phyloP scores from a whole-genome alignment of 345 rosid genomes.

The Acer campestre region DNA sequence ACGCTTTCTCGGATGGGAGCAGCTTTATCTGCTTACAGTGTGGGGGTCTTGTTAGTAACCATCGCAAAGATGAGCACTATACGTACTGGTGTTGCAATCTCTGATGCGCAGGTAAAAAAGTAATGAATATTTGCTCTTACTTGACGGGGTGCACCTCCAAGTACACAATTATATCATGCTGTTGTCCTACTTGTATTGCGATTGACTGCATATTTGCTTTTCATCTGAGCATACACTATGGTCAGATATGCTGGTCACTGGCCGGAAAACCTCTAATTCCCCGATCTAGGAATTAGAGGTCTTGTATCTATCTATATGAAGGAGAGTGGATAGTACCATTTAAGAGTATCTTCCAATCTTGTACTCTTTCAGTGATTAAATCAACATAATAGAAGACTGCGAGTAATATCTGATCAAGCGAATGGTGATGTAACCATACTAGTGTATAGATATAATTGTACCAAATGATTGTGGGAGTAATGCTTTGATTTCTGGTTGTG shows the following conservation, averaged over 20 bases:
- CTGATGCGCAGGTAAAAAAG: slow-evolving; percentile 29
- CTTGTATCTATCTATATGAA: neutral
- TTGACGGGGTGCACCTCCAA: neutral
- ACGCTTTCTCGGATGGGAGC: slow-evolving; percentile 92
- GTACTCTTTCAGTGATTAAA: neutral
- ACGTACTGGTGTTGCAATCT: slow-evolving; percentile 78
- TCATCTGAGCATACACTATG: neutral
- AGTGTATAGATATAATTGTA: neutral
- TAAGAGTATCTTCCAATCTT: neutral
- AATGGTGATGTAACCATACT: neutral
- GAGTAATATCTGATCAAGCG: neutral
- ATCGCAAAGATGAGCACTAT: slow-evolving; percentile 88
- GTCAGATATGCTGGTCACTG: slow-evolving; percentile 4
- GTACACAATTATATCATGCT: neutral
- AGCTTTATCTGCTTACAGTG: slow-evolving; percentile 91
- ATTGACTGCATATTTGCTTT: neutral
- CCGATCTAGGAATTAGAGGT: neutral
- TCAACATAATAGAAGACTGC: slow-evolving; percentile 1
- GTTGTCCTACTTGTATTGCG: slow-evolving; percentile 14
- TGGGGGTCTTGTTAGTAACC: slow-evolving; percentile 88
- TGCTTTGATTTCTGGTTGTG: neutral
- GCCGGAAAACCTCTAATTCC: neutral
- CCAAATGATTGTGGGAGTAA: neutral
- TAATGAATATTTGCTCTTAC: slow-evolving; percentile 2
- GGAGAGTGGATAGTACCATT: neutral